A percentile compares a stretch with the other conserved stretches of the same genome.
Conservation (phyloP, 352 stramenopile species). For the Globisporangium radiosum region DNA sequence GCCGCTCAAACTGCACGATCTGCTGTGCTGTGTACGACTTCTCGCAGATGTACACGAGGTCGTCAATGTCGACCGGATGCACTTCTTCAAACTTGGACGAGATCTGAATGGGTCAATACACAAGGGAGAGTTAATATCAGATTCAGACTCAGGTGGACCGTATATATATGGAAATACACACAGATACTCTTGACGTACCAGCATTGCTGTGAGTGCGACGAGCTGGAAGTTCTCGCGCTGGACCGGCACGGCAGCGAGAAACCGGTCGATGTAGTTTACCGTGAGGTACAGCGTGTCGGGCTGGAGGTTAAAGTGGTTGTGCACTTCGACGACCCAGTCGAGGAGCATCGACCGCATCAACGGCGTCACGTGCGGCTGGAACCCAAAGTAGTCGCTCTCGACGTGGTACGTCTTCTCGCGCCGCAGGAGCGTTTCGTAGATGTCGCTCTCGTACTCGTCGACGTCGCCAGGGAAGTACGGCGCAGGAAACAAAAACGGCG, state of each 20-base stretch:
- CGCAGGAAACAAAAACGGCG: conserved; percentile 14
- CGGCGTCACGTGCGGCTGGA: conserved; percentile 39
- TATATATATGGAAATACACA: no score
- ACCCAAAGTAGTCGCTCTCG: conserved; percentile 39
- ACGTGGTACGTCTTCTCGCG: conserved; percentile 42
- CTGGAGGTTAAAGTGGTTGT: conserved; percentile 97
- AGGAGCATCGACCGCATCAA: conserved; percentile 71
- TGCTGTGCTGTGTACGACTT: conserved; percentile 89
- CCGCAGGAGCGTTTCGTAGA: conserved; percentile 41
- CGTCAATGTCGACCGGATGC: conserved; percentile 94
- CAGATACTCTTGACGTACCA: conserved; percentile 33
- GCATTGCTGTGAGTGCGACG: conserved; percentile 93
- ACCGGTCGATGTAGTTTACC: conserved; percentile 98
- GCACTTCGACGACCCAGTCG: conserved; percentile 91
- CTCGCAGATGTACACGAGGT: conserved; percentile 98
- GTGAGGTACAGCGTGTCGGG: conserved; percentile 97
- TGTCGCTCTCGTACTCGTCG: conserved; percentile 50
- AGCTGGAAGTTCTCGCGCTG: conserved; percentile 95
- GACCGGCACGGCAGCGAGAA: conserved; percentile 87
- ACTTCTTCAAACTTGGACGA: conserved; percentile 99
- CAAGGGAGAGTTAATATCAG: no score
- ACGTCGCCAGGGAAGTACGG: conserved; percentile 29
- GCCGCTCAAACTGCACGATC: conserved; percentile 86
- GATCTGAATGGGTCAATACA: conserved; percentile 30
- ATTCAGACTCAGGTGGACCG: no score